These are phyloP conservation scores for Aureobasidium zeae DNA, from an alignment of 2,329 filamentous ascomycete species.

Conservation along the genomic window DNA sequence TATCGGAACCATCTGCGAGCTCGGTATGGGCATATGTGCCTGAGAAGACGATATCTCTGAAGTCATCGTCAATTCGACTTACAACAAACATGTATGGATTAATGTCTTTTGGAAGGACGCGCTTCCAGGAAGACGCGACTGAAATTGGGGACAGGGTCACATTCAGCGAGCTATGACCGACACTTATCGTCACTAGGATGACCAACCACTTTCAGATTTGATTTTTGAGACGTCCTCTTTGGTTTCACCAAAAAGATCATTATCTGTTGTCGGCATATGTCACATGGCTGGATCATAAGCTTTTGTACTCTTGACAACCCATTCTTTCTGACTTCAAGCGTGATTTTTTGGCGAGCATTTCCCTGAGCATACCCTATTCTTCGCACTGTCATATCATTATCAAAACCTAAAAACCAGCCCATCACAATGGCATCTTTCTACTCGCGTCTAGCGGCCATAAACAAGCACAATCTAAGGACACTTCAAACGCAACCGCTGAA, in stretches of 20 bases:
- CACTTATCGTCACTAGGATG: too few species aligned
- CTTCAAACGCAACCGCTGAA: constrained; percentile 49
- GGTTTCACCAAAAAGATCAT: too few species aligned
- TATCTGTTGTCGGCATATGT: constrained; percentile 1
- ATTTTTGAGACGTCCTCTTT: too few species aligned
- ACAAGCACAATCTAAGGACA: constrained; percentile 46
- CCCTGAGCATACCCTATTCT: not conserved
- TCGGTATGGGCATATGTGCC: not conserved
- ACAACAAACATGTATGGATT: too few species aligned
- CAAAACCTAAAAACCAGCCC: not conserved
- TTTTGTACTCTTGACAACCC: not conserved
- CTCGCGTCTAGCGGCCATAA: constrained; percentile 23
- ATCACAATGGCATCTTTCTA: constrained; percentile 15
- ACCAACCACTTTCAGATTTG: too few species aligned
- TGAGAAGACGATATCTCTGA: constrained; percentile 4
- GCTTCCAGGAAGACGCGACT: constrained; percentile 7
- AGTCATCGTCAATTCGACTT: too few species aligned
- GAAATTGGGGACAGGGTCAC: constrained; percentile 9
- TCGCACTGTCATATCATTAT: not conserved
- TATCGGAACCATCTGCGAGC: constrained; percentile 2
- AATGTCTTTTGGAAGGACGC: constrained; percentile 8
- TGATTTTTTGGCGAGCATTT: constrained; percentile 3
- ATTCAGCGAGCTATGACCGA: not conserved
- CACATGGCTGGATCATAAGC: constrained; percentile 9
- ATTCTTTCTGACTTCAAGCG: not conserved